Percentiles rank a stretch among this genome's conserved stretches.
These are phyloP conservation scores for Thuidium tamariscinum DNA, from an alignment of 225 moss, liverwort and hornwort species.

Conservation along the genomic window DNA sequence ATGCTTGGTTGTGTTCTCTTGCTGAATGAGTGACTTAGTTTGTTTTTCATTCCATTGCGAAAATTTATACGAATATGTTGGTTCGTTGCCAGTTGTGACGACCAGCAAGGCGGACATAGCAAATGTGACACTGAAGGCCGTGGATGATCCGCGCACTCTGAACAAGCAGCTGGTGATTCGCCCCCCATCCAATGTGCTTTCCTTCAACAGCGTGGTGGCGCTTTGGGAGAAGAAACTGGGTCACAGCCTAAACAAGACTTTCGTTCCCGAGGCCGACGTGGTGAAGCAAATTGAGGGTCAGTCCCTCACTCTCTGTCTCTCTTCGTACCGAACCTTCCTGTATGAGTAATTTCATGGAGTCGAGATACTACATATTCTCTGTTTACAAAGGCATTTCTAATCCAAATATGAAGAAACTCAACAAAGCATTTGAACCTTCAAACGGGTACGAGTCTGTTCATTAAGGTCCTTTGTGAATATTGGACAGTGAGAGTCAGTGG, in stretches of 20 bases:
- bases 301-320: neutral
- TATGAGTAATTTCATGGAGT: neutral
- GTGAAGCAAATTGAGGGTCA: constrained; percentile 3
- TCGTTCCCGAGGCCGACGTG: neutral
- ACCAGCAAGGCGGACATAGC: neutral
- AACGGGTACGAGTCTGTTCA: neutral
- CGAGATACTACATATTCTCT: neutral
- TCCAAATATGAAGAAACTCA: neutral
- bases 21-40: neutral
- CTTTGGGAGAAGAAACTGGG: constrained; percentile 15
- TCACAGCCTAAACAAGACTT: neutral
- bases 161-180: constrained; percentile 6
- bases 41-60: neutral
- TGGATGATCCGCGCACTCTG: neutral
- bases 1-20: neutral
- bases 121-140: neutral
- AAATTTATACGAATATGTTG: neutral
- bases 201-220: neutral
- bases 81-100: neutral
- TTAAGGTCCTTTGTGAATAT: neutral
- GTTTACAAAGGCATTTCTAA: neutral
- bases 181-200: neutral
- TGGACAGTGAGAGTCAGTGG: neutral
- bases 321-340: neutral
- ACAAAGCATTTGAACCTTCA: too few species aligned